Base-by-base conservation (phyloP, 1,284 basidiomycete genomes). In the Boletus semigastroideus region DNA sequence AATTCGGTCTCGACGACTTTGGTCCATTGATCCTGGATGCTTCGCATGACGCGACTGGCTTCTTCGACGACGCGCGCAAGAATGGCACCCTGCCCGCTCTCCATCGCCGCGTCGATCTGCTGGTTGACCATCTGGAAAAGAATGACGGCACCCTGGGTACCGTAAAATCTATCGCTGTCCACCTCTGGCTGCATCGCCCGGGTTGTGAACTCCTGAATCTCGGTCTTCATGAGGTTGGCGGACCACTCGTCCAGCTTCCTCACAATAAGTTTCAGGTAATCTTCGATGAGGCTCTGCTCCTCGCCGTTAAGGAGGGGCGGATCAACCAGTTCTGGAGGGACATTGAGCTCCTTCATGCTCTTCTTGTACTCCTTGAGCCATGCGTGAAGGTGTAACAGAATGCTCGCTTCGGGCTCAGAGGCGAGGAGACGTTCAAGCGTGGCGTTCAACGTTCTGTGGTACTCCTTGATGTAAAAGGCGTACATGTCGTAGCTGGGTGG, bases 91-190 rank as follows among this genome's bases (percentile, higher is more conserved):
- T 99, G 96, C 11, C 93, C 92, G 57, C 94, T 98, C 68, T 99
- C 95, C 61, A 90, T 90, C 2, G 96, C 94, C 16, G 95, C 81
- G 65, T 99, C 97, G 57, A 95, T 81, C 69, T 98, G 95, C 71
- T 98, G 95, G 68, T 98, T 98, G 63, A 99, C 89, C 88, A 97
- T 96, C 73, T 97, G 91, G 80, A 98, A 99, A 59, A 99, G 79
- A 64, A 98, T 97, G 53, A 95, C 84, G 14, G 94, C 90, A 27
- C 94, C 94, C 65, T 98, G 91, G 63, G 90, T 89, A 14, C 92
- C 91, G 67, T 98, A 98, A 58, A 91, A 77, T 8, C 93, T 93
- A 57, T 98, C 94, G 41, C 83, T 82, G 61, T 94, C 91, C 45
- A 90, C 74, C 66, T 98, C 95, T 1, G 95, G 97, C 22, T 92